Evolutionary conservation across 164 flowering plant genomes (phyloP), one percentile per base, ranked within the genome.

Genomic region (Annona cherimola): DNA sequence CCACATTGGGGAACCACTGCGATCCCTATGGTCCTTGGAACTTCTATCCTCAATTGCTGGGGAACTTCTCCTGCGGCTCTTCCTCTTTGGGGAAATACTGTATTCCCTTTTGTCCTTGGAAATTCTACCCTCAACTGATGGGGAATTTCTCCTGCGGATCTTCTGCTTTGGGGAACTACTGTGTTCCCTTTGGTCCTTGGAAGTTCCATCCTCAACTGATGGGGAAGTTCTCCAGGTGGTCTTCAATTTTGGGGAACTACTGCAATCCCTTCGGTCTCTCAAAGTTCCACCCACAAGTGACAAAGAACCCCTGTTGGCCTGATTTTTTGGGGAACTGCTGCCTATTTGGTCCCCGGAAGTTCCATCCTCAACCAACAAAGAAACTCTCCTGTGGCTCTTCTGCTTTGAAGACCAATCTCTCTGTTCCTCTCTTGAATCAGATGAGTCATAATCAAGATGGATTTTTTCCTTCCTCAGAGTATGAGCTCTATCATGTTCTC

Each of bases 41-140:
- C 67, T 66, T 71, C 61, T 67, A 75, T 71, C 77, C 9, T 71
- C 69, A 40, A 45, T 11, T 11, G 74, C 14, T 9, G 77, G 61
- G 45, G 70, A 70, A 43, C 35, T 18, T 45, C 67, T 66, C 67
- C 20, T 70, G 4, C 2, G 67, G n/a, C 70, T 40, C 67, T 65
- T 73, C 42, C 42, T 12, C 40, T 9, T 14, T 42, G 41, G 62
- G 26, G 71, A 75, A 75, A 26, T 26, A 26, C 35, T 26, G 35
- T 26, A 26, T 26, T 61, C 71, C 44, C 35, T 20, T 63, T 67
- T 43, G 16, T 71, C 61, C 50, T 11, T 61, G 39, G 57, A 44
- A 45, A 67, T 66, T 71, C 61, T 67, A 75, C 66, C 77, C 9
- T 71, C 69, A 40, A 45, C 11, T 11, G 74, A 20, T 9, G 77